These are phyloP conservation scores for Begonia loranthoides DNA, from an alignment of 306 rosid genomes.

Conservation along the genomic window DNA sequence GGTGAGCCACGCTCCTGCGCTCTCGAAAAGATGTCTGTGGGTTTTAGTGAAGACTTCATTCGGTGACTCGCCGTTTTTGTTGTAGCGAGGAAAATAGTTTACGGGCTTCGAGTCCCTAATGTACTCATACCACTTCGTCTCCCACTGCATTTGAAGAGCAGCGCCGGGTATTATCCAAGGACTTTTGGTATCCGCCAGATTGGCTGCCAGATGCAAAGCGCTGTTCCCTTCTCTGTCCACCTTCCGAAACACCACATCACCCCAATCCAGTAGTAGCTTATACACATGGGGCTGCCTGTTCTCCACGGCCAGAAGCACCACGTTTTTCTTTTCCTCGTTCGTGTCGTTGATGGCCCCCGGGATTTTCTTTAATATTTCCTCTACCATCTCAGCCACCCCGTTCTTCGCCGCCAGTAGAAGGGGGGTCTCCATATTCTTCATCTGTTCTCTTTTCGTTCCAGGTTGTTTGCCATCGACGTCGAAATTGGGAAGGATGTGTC, in stretches of 20 bases:
- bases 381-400: constrained; percentile 45
- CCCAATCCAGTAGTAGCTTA: constrained; percentile 10
- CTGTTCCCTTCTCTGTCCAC: constrained; percentile 43
- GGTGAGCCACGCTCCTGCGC: constrained; percentile 26
- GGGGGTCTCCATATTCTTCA: constrained; percentile 15
- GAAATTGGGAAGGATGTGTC: background rate
- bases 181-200: constrained; percentile 13
- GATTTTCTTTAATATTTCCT: constrained; percentile 21
- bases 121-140: constrained; percentile 47
- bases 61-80: constrained; percentile 16
- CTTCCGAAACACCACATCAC: constrained; percentile 21
- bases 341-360: constrained; percentile 43
- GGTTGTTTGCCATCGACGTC: no score
- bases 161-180: constrained; percentile 54
- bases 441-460: no score
- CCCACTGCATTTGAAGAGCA: constrained; percentile 63
- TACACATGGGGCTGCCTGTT: constrained; percentile 46
- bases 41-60: constrained; percentile 20
- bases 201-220: constrained; percentile 54
- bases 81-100: constrained; percentile 13
- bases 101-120: constrained; percentile 21
- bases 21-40: constrained; percentile 8
- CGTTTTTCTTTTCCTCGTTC: constrained; percentile 33
- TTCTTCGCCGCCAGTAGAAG: constrained; percentile 46
- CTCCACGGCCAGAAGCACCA: constrained; percentile 45